These are phyloP conservation scores for Asterophora parasitica DNA, from an alignment of 768 basidiomycete genomes.

Conservation along the genomic window DNA sequence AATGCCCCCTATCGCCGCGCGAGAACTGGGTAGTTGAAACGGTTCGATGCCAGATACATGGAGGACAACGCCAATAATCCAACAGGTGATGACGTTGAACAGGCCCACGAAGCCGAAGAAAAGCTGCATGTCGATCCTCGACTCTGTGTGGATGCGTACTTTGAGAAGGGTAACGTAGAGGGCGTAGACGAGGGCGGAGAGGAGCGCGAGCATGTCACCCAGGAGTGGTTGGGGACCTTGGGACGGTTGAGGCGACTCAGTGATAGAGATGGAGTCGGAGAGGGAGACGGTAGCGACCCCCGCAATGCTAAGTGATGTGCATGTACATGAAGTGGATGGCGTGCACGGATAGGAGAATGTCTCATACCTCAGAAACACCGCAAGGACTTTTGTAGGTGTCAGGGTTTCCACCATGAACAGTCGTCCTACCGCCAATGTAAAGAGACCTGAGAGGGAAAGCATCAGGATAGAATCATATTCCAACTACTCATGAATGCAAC, in stretches of 20 bases:
- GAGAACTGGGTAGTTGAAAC: slow-evolving; percentile 55
- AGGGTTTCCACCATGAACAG: slow-evolving; percentile 78
- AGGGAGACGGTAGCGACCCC: slow-evolving; percentile 88
- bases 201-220: slow-evolving; percentile 78
- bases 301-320: slow-evolving; percentile 46
- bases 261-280: slow-evolving; percentile 54
- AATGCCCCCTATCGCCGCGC: slow-evolving; percentile 28
- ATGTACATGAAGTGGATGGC: slow-evolving; percentile 1
- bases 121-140: slow-evolving; percentile 78
- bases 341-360: not conserved
- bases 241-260: not conserved
- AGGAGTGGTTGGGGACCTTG: slow-evolving; percentile 36
- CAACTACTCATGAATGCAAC: slow-evolving; percentile 17
- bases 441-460: slow-evolving; percentile 64
- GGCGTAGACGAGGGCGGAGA: slow-evolving; percentile 76
- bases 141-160: slow-evolving; percentile 68
- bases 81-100: slow-evolving; percentile 64
- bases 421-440: slow-evolving; percentile 82
- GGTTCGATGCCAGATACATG: slow-evolving; percentile 61
- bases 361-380: slow-evolving; percentile 74
- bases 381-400: slow-evolving; percentile 64
- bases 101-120: slow-evolving; percentile 87
- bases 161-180: slow-evolving; percentile 79
- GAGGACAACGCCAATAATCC: slow-evolving; percentile 67
- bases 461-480: not conserved